Base-by-base conservation (phyloP, 176 grass and related monocot species). In the Ananas comosus region DNA sequence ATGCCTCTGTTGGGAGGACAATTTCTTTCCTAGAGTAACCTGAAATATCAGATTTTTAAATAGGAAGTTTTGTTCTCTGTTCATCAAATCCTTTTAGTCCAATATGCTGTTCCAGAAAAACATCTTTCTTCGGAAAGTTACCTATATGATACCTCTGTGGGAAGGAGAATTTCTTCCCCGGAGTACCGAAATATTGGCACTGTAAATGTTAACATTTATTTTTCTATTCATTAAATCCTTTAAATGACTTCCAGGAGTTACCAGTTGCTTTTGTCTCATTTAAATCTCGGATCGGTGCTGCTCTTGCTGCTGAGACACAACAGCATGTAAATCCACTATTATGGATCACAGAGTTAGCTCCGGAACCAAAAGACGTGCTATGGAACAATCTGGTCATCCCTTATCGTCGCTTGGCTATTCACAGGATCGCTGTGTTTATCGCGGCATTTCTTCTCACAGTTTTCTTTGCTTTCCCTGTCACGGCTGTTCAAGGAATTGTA, bases 201-300 rank as follows among this genome's bases (percentile, higher is more conserved):
- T 42, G 33, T 8, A 42, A 6, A 42, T 42, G 33, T 42, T 42
- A 42, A 42, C 33, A 42, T 42, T 42, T 42, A 0, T 42, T 42
- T 42, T 42, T 42, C 33, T 42, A 42, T 61, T 16, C 17, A n/a
- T 61, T 61, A 61, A 9, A 61, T 22, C 21, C 2, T 61, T 16
- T 7, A 61, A 61, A 72, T 81, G 23, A 29, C 64, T 68, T 88
- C 9, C 77, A 96, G 91, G 91, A 96, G 53, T 79, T 96, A 29
- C 85, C 85, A 13, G 91, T 88, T 59, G 88, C 87, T 67, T 96
- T 96, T 74, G 91, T 96, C 50, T 83, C 88, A 29, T 96, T 96
- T 77, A 91, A 85, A 61, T 88, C 91, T 68, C 85, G 74, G 12
- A 51, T 88, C 54, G 91, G 86, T 49, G 85, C 91, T 70, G 76